Conservation (phyloP, 2,329 filamentous ascomycete genomes). For the Xylaria sp. region DNA sequence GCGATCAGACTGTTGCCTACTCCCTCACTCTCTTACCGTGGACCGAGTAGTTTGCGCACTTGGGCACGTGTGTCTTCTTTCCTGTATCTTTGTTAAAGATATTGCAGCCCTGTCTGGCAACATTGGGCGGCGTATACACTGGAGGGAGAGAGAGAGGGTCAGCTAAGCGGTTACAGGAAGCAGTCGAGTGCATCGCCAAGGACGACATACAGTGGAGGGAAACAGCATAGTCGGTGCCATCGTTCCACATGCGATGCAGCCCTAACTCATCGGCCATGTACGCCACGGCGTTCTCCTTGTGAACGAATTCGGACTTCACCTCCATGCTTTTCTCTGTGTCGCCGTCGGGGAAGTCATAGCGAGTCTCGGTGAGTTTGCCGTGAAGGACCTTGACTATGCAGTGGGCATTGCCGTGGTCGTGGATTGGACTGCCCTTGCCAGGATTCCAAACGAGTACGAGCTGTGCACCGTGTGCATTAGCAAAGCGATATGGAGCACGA, state of each 20-base stretch:
- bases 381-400: slow-evolving; percentile 88
- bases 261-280: slow-evolving; percentile 92
- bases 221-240: slow-evolving; percentile 69
- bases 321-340: slow-evolving; percentile 51
- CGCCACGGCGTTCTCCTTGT: slow-evolving; percentile 67
- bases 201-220: slow-evolving; percentile 65
- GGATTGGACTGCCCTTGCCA: slow-evolving; percentile 75
- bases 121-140: slow-evolving; percentile 86
- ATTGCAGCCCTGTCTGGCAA: slow-evolving; percentile 73
- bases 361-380: slow-evolving; percentile 73
- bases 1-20: slow-evolving; percentile 1
- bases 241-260: slow-evolving; percentile 76
- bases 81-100: slow-evolving; percentile 76
- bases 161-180: slow-evolving; percentile 22
- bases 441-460: slow-evolving; percentile 87
- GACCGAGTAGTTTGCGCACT: slow-evolving; percentile 66
- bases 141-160: slow-evolving; percentile 14
- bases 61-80: slow-evolving; percentile 63
- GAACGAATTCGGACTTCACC: slow-evolving; percentile 61
- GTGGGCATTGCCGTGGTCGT: slow-evolving; percentile 84
- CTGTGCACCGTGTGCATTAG: slow-evolving; percentile 41
- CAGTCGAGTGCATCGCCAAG: neutral
- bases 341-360: slow-evolving; percentile 65
- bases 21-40: slow-evolving; percentile 48
- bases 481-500: neutral